These are phyloP conservation scores for Fusarium sp. DNA, from an alignment of 2,329 filamentous ascomycete species.

Conservation along the genomic window DNA sequence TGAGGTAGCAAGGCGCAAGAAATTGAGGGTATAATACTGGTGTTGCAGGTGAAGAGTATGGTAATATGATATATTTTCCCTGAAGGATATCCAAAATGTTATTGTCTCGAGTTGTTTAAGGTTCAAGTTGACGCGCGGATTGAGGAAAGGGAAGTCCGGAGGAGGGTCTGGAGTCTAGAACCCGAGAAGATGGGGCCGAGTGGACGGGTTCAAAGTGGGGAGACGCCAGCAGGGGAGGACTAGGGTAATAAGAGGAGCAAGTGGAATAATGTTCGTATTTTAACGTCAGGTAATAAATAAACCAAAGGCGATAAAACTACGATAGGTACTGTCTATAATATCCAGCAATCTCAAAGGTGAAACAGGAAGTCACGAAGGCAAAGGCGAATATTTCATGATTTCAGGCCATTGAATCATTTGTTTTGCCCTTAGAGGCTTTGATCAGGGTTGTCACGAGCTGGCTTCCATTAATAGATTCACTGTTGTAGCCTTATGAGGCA, in stretches of 20 bases:
- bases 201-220: conserved; percentile 10
- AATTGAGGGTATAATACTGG: not conserved
- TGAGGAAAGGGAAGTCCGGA: conserved; percentile 25
- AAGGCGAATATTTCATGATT: not conserved
- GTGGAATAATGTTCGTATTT: not conserved
- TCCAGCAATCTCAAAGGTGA: not conserved
- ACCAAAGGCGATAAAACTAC: not conserved
- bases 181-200: conserved; percentile 17
- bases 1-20: not conserved
- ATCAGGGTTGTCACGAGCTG: not conserved
- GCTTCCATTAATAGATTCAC: not conserved
- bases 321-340: not conserved
- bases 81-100: not conserved
- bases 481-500: not conserved
- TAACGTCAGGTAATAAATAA: not conserved
- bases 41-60: not conserved
- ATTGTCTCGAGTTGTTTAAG: conserved; percentile 1
- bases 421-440: not conserved
- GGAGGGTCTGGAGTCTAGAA: conserved; percentile 27
- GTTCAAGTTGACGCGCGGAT: conserved; percentile 21
- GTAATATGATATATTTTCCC: not conserved
- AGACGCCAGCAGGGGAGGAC: conserved; percentile 11
- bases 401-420: not conserved
- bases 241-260: not conserved
- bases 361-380: not conserved